Conservation (phyloP, 192 early-diverging fungal species). For the Coemansia sp. region DNA sequence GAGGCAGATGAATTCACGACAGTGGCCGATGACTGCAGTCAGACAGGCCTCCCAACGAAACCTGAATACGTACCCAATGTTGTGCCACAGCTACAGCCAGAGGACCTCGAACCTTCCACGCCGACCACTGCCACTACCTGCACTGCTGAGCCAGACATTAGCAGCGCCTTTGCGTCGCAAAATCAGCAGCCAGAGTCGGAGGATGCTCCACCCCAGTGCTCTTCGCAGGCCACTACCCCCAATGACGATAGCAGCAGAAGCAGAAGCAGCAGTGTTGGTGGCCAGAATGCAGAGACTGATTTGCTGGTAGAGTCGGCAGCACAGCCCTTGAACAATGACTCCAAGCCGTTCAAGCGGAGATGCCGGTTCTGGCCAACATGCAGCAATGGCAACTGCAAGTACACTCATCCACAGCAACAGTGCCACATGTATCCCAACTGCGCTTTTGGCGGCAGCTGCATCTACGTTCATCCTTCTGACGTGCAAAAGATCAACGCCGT, state of each 20-base stretch:
- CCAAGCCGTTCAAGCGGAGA: slow-evolving; percentile 21
- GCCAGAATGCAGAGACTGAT: neutral
- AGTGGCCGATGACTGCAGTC: neutral
- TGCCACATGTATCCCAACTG: slow-evolving; percentile 38
- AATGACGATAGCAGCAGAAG: neutral
- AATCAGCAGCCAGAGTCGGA: neutral
- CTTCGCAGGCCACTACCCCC: neutral
- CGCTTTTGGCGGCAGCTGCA: slow-evolving; percentile 33
- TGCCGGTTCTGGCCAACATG: slow-evolving; percentile 56
- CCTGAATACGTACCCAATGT: neutral
- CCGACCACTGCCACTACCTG: neutral
- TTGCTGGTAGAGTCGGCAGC: neutral
- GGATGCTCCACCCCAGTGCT: neutral
- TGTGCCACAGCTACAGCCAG: neutral
- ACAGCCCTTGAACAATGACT: neutral
- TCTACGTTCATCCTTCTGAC: slow-evolving; percentile 47
- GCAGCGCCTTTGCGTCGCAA: neutral
- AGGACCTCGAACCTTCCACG: neutral
- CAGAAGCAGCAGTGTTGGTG: slow-evolving; percentile 6
- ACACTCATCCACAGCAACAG: slow-evolving; percentile 34
- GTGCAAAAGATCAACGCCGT: slow-evolving; percentile 42
- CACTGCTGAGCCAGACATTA: neutral
- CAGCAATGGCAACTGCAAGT: slow-evolving; percentile 54
- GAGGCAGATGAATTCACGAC: neutral
- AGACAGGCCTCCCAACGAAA: neutral